Evolutionary conservation across 2,329 filamentous ascomycete genomes (phyloP), one percentile per base, ranked within the genome.

Genomic region (Aspergillus ochraceus): DNA sequence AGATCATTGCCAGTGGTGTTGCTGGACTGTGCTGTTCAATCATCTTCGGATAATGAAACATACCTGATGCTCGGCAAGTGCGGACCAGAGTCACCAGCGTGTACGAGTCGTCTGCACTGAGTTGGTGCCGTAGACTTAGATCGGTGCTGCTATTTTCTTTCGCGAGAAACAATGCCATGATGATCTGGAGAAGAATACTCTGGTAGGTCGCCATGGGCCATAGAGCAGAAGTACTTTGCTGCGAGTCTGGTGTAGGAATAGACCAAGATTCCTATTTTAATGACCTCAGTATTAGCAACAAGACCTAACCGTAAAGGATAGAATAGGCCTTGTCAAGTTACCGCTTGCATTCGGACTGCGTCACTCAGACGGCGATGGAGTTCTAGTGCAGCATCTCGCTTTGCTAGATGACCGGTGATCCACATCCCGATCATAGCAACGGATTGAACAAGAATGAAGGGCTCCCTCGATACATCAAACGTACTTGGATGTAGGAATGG

Each of bases 121-220:
- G 32, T 50, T 46, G 58, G 56, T n/a, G 60, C 3, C 55, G 58
- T 17, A 60, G n/a, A 30, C 54, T 60, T 6, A 64, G 42, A 57
- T 66, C 55, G 2, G 55, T 24, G n/a, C 26, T 47, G 17, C 20
- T 29, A 5, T 64, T 49, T 2, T 61, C 47, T 39, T 62, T 57
- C 2, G 58, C 55, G 11, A 59, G 53, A 6, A 70, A 57, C 1
- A 68, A 36, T 11, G 69, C 57, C 26, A 71, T 66, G 12, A 72
- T 70, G 9, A 68, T 60, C 46, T 70, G 63, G 2, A 72, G 62
- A 6, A 71, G 65, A 39, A 71, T 63, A 22, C 63, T 61, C 36
- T 72, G 70, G 30, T 67, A 71, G n/a, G 69, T 69, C 30, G 69
- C 61, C 26, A 71, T 68, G 39, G 69, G 69, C 66, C 67, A 71